Evolutionary conservation across 371 early-diverging fungal genomes (phyloP), one percentile per base, ranked within the genome.

Genomic region (Apophysomyces variabilis): DNA sequence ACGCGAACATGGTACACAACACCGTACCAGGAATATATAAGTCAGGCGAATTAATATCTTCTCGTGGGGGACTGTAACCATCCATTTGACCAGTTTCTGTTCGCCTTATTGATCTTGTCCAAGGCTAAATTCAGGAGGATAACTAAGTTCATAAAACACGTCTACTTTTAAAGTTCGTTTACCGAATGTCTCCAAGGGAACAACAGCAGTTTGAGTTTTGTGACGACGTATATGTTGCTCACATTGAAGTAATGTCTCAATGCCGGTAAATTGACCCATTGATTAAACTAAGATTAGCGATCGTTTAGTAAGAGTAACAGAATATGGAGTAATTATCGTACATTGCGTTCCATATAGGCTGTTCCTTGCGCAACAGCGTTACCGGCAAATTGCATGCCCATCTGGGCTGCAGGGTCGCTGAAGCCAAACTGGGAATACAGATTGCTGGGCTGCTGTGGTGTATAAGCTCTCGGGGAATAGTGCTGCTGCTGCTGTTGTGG

Each of bases 231-330:
- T 21, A 87, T 77, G 78, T 99, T 98, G 74, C 92, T 93, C 57
- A 99, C 97, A 70, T 97, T 94, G 74, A 99, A 99, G 80, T 99
- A 99, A 65, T 91, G 92, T 79, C 94, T 92, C 54, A 99, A 79
- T 64, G 88, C 89, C 18, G 89, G 86, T 73, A 96, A 84, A 73
- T 93, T 93, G 38, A 98, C 84, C 80, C 90, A 96, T 68, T 91
- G 87, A 58, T 87, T 88, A 63, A 95, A 85, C 96, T 94, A 75
- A 26, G 1, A 35, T 18, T 32, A 43, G 7, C 43, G 14, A 44
- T 9, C 18, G 8, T 6, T 45, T 18, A 36, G 36, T 11, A 21
- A 21, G 9, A 7, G 38, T 5, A 57, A 13, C 9, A n/a, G n/a
- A n/a, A 26, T 50, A 9, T 13, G 38, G 1, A 59, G 5, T 37